A percentile compares a stretch with the other conserved stretches of the same genome.
These are phyloP conservation scores for Sphagnum tenellum DNA, from an alignment of 225 moss, liverwort and hornwort genomes.

Conservation along the genomic window DNA sequence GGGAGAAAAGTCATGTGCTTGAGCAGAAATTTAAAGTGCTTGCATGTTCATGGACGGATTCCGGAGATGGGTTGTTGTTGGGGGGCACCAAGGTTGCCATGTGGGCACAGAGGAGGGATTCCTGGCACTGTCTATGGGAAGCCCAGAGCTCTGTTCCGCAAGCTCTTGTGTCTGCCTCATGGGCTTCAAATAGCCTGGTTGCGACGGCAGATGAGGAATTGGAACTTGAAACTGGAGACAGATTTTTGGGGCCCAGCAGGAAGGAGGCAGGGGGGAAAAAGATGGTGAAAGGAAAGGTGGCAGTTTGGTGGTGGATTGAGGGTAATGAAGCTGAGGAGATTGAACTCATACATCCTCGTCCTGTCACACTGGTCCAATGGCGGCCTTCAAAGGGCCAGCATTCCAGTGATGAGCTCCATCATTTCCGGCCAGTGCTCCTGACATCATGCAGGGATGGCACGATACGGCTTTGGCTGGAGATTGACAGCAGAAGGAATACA, in stretches of 20 bases:
- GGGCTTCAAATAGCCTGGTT: slow-evolving; percentile 66
- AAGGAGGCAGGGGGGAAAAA: slow-evolving; percentile 16
- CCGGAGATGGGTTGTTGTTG: slow-evolving; percentile 84
- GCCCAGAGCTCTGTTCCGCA: slow-evolving; percentile 56
- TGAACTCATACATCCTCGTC: slow-evolving; percentile 67
- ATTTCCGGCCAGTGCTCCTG: slow-evolving; percentile 69
- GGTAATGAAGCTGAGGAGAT: slow-evolving; percentile 58
- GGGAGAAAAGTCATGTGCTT: slow-evolving; percentile 68
- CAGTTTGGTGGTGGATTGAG: slow-evolving; percentile 91
- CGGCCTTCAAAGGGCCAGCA: slow-evolving; percentile 58
- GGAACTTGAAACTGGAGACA: slow-evolving; percentile 9
- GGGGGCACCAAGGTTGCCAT: slow-evolving; percentile 70
- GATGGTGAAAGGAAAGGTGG: slow-evolving; percentile 23
- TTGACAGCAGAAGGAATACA: slow-evolving; percentile 59
- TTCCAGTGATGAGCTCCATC: slow-evolving; percentile 42
- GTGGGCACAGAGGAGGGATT: slow-evolving; percentile 54
- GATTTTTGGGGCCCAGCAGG: slow-evolving; percentile 6
- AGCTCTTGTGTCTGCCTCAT: slow-evolving; percentile 66
- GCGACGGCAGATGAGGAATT: slow-evolving; percentile 52
- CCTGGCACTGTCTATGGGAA: slow-evolving; percentile 68
- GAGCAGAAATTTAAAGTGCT: slow-evolving; percentile 57
- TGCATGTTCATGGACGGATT: slow-evolving; percentile 83
- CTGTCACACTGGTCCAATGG: slow-evolving; percentile 76
- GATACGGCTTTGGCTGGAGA: slow-evolving; percentile 87
- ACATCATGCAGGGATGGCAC: slow-evolving; percentile 79